A percentile compares a stretch with the other conserved stretches of the same genome.
Evolutionary conservation across 129 eudicot genomes (phyloP).

Genomic region (Chrysanthemum seticuspe): DNA sequence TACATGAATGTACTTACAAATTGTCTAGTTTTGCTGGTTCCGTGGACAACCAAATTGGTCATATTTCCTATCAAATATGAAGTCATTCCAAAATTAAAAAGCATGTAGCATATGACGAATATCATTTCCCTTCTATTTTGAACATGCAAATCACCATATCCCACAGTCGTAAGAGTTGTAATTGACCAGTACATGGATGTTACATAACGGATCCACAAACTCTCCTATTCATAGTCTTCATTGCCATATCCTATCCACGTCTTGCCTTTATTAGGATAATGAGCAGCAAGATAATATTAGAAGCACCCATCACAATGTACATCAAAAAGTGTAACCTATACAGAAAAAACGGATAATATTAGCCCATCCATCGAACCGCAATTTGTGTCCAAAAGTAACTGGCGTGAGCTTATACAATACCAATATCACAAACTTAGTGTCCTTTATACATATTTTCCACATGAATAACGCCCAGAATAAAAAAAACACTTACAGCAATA

Average conservation of each 20-base stretch:
- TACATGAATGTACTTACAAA: too few species aligned
- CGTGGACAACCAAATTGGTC: too few species aligned
- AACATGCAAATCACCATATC: too few species aligned
- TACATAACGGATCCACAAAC: constrained; percentile 36
- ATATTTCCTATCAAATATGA: too few species aligned
- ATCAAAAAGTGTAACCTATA: constrained; percentile 66
- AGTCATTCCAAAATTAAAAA: too few species aligned
- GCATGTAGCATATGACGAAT: too few species aligned
- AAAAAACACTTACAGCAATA: constrained; percentile 50
- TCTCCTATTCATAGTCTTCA: constrained; percentile 17
- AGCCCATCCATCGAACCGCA: not conserved
- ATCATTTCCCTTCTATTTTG: too few species aligned
- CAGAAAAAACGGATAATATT: not conserved
- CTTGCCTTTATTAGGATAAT: constrained; percentile 21
- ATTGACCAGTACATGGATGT: constrained; percentile 67
- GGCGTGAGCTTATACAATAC: too few species aligned
- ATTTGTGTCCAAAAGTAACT: too few species aligned
- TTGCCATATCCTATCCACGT: constrained; percentile 52
- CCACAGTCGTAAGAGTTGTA: constrained; percentile 51
- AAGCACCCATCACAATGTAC: constrained; percentile 56
- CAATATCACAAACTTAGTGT: too few species aligned
- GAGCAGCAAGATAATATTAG: constrained; percentile 55
- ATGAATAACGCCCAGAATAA: not conserved
- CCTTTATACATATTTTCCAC: not conserved
- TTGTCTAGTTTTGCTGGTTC: too few species aligned